Conservation (phyloP, 176 grass and related monocot species). For the Luzula sylvatica region DNA sequence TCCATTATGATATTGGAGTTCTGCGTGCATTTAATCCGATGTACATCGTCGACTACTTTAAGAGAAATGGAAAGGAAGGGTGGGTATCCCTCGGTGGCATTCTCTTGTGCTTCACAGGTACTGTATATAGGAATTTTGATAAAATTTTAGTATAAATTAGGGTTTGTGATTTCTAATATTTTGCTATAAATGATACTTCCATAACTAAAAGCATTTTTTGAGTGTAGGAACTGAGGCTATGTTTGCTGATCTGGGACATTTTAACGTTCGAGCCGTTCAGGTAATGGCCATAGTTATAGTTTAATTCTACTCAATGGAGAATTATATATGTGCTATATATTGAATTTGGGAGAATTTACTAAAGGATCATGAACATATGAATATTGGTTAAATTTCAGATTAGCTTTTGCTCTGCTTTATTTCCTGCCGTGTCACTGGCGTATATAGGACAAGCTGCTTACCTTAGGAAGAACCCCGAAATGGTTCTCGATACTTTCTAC, state of each 20-base stretch:
- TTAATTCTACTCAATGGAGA: too few species aligned
- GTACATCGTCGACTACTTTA: conserved; percentile 47
- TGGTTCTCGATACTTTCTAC: conserved; percentile 40
- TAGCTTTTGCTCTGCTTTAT: conserved; percentile 31
- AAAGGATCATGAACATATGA: neutral
- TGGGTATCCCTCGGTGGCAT: conserved; percentile 62
- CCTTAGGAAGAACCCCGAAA: conserved; percentile 22
- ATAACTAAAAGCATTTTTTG: neutral
- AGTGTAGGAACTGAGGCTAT: conserved; percentile 41
- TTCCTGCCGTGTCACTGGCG: conserved; percentile 40
- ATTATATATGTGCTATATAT: neutral
- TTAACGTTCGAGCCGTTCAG: conserved; percentile 47
- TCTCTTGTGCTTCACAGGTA: conserved; percentile 48
- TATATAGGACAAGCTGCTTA: conserved; percentile 67
- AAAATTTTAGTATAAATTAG: too few species aligned
- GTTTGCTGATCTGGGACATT: conserved; percentile 69
- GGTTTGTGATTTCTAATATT: too few species aligned
- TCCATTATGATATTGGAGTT: conserved; percentile 26
- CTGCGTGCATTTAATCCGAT: conserved; percentile 46
- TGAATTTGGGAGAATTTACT: neutral
- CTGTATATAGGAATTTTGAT: too few species aligned
- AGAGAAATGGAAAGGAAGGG: conserved; percentile 37
- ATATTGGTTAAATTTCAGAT: conserved; percentile 24
- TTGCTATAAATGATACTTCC: neutral
- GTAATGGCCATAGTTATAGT: conserved; percentile 6